Evolutionary conservation across 1,284 basidiomycete genomes (phyloP), one percentile per base, ranked within the genome.

Genomic region (Golubevia sp.): DNA sequence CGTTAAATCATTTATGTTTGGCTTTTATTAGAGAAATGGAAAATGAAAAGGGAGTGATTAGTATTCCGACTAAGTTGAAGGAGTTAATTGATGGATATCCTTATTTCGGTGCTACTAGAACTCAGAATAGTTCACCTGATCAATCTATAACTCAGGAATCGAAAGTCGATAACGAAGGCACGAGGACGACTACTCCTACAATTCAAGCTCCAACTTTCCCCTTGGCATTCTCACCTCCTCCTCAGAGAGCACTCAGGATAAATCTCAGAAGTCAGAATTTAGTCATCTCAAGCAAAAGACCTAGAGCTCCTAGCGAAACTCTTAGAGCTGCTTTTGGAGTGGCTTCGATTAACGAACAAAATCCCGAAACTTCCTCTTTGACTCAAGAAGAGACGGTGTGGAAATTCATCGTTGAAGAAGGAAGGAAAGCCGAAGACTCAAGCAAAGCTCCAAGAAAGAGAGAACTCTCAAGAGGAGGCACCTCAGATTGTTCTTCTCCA

Each of bases 1-100:
- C 73, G 30, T 68, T 67, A 2, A 73, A 76, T 53, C 76, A 78
- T 62, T 63, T 78, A 3, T 53, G 74, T n/a, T 49, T 78, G 11
- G 74, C 73, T 2, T 70, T 69, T 26, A 68, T 76, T 18, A 30
- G 76, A 2, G 65, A 71, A 11, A 73, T 76, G 70, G 30, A 34
- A 34, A 11, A 11, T 34, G 30, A 34, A 34, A 34, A 34, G 30
- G 30, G 30, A 34, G 30, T 34, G 5, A 34, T 34, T 11, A 34
- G 30, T 34, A 34, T 34, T 11, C 76, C 76, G 6, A 54, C 67
- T 2, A 44, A 74, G 4, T 59, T 78, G 4, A 71, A 62, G 6
- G 74, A 78, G 62, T 59, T 78, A 2, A 65, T 78, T 0, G 20
- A 66, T 1, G 24, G 54, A 1, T 78, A 78, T 55, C 76, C 76